These are phyloP conservation scores for Rhodotorula babjevae DNA, from an alignment of 768 basidiomycete species.

Conservation along the genomic window DNA sequence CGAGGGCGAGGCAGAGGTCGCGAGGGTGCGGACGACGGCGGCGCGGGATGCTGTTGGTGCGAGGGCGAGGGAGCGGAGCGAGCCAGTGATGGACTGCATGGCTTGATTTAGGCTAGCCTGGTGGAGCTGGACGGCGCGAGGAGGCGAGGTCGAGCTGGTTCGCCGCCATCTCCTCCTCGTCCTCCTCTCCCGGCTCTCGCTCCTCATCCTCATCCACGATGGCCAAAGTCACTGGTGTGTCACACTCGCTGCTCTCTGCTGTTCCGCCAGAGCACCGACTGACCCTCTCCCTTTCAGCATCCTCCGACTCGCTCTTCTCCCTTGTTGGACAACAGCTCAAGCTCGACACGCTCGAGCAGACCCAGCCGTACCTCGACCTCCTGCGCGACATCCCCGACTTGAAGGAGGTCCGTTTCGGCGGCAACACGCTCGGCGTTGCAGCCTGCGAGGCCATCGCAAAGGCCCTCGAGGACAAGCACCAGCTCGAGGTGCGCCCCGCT, in stretches of 20 bases:
- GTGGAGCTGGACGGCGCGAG: no score
- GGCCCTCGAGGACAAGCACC: slow-evolving; percentile 63
- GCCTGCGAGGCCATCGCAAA: slow-evolving; percentile 79
- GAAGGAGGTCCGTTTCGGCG: slow-evolving; percentile 87
- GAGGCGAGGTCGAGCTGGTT: no score
- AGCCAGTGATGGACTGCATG: slow-evolving; percentile 15
- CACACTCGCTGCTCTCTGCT: no score
- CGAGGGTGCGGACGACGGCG: slow-evolving; percentile 10
- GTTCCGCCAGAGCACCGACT: no score
- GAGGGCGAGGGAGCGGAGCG: background rate
- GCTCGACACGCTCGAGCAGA: slow-evolving; percentile 68
- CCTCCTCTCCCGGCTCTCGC: no score
- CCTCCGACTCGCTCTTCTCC: slow-evolving; percentile 48
- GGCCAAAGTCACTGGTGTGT: no score
- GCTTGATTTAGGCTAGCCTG: no score
- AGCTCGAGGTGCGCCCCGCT: slow-evolving; percentile 59
- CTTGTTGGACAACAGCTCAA: slow-evolving; percentile 69
- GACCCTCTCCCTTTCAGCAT: background rate
- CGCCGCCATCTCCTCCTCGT: no score
- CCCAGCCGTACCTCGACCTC: slow-evolving; percentile 63
- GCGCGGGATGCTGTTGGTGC: background rate
- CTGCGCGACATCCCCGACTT: slow-evolving; percentile 53
- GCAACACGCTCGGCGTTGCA: slow-evolving; percentile 88
- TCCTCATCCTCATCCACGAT: no score
- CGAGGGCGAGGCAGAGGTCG: slow-evolving; percentile 15